phyloP scores from a whole-genome alignment of 208 protist species.

The Acanthamoeba royreba region DNA sequence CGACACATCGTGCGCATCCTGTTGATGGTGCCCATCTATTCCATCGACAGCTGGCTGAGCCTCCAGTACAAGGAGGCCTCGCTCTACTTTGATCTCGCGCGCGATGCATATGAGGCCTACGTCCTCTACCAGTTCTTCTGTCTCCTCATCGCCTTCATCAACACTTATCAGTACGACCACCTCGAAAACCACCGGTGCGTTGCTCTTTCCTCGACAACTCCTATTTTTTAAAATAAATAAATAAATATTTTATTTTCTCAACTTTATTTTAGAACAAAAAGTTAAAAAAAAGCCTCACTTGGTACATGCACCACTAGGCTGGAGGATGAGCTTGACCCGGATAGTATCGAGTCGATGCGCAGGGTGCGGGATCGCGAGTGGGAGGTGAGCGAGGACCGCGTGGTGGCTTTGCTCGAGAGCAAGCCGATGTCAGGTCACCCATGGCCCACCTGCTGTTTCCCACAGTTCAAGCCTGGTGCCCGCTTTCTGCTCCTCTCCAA shows the following conservation, averaged over 20 bases:
- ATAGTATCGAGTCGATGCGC: neutral
- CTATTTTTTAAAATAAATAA: neutral
- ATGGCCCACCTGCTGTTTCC: conserved; percentile 81
- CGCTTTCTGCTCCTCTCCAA: conserved; percentile 86
- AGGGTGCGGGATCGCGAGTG: neutral
- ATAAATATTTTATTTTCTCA: neutral
- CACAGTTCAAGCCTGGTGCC: conserved; percentile 57
- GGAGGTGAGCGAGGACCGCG: conserved; percentile 83
- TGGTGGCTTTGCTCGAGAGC: conserved; percentile 75
- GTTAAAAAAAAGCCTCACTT: too few species aligned
- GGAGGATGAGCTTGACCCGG: neutral
- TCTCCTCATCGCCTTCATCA: conserved; percentile 85
- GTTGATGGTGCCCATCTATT: conserved; percentile 86
- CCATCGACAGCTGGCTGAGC: neutral
- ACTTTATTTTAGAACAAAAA: too few species aligned
- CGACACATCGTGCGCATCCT: conserved; percentile 89
- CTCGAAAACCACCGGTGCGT: too few species aligned
- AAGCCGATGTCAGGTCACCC: conserved; percentile 71
- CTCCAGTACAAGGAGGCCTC: conserved; percentile 54
- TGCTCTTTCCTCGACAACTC: too few species aligned
- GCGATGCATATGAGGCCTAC: conserved; percentile 92
- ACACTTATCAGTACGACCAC: neutral
- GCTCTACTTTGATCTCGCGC: conserved; percentile 88
- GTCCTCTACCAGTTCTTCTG: conserved; percentile 92
- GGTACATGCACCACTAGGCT: too few species aligned